These are phyloP conservation scores for Agaricales sp. DNA, from an alignment of 1,284 basidiomycete genomes.

Conservation along the genomic window DNA sequence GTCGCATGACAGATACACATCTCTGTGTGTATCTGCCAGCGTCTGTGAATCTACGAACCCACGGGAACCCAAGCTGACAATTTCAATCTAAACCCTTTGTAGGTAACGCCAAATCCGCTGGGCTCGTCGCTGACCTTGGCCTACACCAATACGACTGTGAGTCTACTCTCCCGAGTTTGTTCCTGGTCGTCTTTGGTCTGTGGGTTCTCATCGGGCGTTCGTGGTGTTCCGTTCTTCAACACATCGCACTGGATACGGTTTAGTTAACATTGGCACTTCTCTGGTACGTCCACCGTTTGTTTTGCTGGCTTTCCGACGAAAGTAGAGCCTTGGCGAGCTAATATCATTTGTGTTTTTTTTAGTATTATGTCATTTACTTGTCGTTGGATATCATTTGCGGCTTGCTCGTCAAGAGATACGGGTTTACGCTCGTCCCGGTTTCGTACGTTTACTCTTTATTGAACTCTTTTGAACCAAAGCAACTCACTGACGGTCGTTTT, in stretches of 20 bases:
- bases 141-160: neutral
- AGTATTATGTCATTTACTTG: slow-evolving; percentile 2
- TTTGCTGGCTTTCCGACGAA: neutral
- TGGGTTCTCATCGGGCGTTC: too few species aligned
- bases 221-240: too few species aligned
- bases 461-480: neutral
- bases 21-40: too few species aligned
- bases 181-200: neutral
- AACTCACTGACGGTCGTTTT: neutral
- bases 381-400: neutral
- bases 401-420: slow-evolving; percentile 1
- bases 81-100: too few species aligned
- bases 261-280: slow-evolving; percentile 1
- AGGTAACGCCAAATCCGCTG: slow-evolving; percentile 1
- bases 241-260: too few species aligned
- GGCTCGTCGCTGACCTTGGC: neutral
- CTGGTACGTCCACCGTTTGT: neutral
- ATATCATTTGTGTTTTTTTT: too few species aligned
- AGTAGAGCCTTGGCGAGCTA: too few species aligned
- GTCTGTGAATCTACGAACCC: too few species aligned
- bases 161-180: neutral
- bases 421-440: neutral
- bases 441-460: neutral
- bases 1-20: neutral
- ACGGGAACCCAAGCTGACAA: too few species aligned